These are phyloP conservation scores for Fraxinus dipetala DNA, from an alignment of 305 asterid genomes.

Conservation along the genomic window DNA sequence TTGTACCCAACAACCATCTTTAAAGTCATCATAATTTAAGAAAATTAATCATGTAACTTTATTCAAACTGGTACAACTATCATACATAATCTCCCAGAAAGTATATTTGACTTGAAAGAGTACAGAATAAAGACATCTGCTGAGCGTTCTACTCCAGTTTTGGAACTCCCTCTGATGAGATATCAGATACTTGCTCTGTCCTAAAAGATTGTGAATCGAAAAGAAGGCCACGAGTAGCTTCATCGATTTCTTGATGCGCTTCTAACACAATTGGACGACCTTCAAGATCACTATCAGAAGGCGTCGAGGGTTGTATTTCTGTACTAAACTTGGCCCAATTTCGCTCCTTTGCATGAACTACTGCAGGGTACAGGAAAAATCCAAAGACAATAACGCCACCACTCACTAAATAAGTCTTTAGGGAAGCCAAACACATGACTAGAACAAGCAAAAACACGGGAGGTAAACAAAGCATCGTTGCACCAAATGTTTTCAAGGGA, in stretches of 20 bases:
- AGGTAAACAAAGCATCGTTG: constrained; percentile 70
- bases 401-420: constrained; percentile 60
- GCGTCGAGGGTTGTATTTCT: background rate
- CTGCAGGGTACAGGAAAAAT: constrained; percentile 33
- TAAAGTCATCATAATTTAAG: background rate
- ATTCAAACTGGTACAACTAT: background rate
- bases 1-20: background rate
- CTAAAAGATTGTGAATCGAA: constrained; percentile 11
- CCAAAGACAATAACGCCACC: constrained; percentile 50
- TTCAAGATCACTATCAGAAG: constrained; percentile 29
- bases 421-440: constrained; percentile 81
- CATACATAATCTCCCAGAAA: background rate
- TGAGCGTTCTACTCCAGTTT: constrained; percentile 30
- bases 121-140: background rate
- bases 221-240: constrained; percentile 36
- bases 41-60: background rate
- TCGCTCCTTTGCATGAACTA: constrained; percentile 42
- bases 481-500: constrained; percentile 62
- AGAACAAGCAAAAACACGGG: constrained; percentile 68
- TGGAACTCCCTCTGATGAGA: constrained; percentile 6
- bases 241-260: constrained; percentile 29
- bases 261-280: constrained; percentile 20
- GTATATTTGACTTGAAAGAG: background rate
- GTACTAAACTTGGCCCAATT: constrained; percentile 46
- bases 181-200: constrained; percentile 9